Evolutionary conservation across 140 eudicot species (phyloP).

Genomic region (Ambrosia hybrid): DNA sequence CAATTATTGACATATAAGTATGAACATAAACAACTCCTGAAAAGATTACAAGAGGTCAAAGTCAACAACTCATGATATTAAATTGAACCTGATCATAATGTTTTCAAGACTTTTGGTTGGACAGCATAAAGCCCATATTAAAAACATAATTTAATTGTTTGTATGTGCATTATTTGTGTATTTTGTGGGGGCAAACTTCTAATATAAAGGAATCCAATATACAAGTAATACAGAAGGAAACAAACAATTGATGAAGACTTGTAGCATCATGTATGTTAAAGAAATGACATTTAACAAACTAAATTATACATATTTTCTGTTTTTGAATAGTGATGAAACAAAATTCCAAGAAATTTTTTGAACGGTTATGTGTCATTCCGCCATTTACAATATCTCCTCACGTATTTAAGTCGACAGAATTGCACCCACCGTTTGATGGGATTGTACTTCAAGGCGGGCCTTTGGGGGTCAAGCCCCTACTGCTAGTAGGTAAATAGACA

Average conservation of each 20-base stretch:
- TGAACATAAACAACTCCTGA: slow-evolving; percentile 19
- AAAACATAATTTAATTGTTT: slow-evolving; percentile 3
- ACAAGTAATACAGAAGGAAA: slow-evolving; percentile 34
- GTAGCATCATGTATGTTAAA: slow-evolving; percentile 32
- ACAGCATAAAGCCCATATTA: slow-evolving; percentile 9
- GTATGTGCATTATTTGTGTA: slow-evolving; percentile 31
- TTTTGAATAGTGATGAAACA: slow-evolving; percentile 24
- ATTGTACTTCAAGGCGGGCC: background rate
- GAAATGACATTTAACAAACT: slow-evolving; percentile 35
- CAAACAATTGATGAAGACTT: slow-evolving; percentile 33
- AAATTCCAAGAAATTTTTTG: slow-evolving; percentile 27
- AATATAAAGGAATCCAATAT: slow-evolving; percentile 41
- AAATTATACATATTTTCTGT: slow-evolving; percentile 33
- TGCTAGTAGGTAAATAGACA: background rate
- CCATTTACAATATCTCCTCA: background rate
- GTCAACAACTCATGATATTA: slow-evolving; percentile 18
- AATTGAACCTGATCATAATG: slow-evolving; percentile 18
- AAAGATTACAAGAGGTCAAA: slow-evolving; percentile 28
- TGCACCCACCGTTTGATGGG: background rate
- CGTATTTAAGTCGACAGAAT: background rate
- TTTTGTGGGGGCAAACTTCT: slow-evolving; percentile 28
- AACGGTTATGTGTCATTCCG: background rate
- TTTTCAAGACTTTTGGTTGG: slow-evolving; percentile 21
- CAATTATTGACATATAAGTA: slow-evolving; percentile 23
- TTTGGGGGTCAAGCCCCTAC: background rate